Evolutionary conservation across 106 monocot genomes (phyloP).

Genomic region (Phalaenopsis equestris): DNA sequence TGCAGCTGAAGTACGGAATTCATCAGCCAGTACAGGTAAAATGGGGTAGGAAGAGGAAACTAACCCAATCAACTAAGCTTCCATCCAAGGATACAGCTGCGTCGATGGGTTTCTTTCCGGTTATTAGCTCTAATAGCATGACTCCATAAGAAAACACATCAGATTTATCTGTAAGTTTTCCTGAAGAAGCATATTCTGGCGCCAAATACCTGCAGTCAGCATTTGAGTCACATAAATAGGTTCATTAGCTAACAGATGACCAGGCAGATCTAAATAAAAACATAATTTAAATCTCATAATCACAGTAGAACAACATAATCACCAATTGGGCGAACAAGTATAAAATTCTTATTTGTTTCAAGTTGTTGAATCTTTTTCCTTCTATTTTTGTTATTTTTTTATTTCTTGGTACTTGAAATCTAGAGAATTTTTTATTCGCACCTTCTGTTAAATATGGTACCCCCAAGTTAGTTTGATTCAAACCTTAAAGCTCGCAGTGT

Average conservation of each 20-base stretch:
- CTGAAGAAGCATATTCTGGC: slow-evolving; percentile 43
- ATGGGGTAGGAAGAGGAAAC: background rate
- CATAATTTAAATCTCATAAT: no score
- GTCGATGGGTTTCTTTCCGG: slow-evolving; percentile 32
- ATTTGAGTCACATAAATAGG: background rate
- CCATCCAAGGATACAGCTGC: slow-evolving; percentile 18
- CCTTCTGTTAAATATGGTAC: background rate
- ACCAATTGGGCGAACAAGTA: no score
- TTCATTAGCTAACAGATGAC: no score
- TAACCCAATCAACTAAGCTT: slow-evolving; percentile 31
- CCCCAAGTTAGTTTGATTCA: no score
- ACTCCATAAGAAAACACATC: slow-evolving; percentile 54
- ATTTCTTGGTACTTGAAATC: background rate
- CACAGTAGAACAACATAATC: no score
- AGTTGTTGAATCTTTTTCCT: no score
- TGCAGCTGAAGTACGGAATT: background rate
- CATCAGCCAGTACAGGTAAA: background rate
- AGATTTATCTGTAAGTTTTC: slow-evolving; percentile 41
- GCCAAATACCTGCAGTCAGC: slow-evolving; percentile 35
- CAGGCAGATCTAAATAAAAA: no score
- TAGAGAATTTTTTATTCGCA: background rate
- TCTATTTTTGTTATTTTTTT: no score
- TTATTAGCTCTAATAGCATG: slow-evolving; percentile 46
- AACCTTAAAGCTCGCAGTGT: no score
- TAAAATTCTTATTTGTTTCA: no score